A percentile compares a stretch with the other conserved stretches of the same genome.
Conservation (phyloP, 2,329 filamentous ascomycete genomes). For the Calonectria hawksworthii region DNA sequence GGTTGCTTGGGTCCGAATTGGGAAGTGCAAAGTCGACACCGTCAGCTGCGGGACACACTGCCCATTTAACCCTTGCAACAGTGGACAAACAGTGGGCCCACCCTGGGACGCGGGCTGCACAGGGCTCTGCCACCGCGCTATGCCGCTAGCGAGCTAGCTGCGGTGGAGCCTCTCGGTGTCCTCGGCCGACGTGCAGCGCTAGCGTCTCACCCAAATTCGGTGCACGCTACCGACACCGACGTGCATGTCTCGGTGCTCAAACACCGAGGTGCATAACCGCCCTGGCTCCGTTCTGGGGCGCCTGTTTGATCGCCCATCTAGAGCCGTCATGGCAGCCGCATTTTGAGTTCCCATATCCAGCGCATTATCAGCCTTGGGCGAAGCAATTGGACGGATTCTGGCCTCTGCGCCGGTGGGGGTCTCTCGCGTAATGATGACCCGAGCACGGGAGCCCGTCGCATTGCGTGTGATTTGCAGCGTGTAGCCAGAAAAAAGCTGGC, state of each 20-base stretch:
- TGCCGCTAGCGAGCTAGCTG: neutral
- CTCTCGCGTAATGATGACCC: neutral
- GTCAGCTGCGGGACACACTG: slow-evolving; percentile 6
- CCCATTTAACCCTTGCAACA: neutral
- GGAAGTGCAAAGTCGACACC: neutral
- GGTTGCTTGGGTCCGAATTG: slow-evolving; percentile 8
- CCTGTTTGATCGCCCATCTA: slow-evolving; percentile 1
- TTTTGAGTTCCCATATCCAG: neutral
- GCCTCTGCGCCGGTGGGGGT: neutral
- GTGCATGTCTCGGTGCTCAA: slow-evolving; percentile 24
- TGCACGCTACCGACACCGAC: slow-evolving; percentile 15
- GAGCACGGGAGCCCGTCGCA: neutral
- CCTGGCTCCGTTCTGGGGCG: slow-evolving; percentile 8
- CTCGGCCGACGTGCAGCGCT: slow-evolving; percentile 19
- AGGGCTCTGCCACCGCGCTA: neutral
- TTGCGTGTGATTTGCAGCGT: neutral
- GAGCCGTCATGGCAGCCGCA: neutral
- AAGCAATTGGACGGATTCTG: slow-evolving; percentile 4
- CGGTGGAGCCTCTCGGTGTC: slow-evolving; percentile 4
- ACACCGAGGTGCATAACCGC: slow-evolving; percentile 28
- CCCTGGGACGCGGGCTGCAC: no score
- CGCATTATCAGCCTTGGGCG: slow-evolving; percentile 1
- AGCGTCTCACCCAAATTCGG: slow-evolving; percentile 16
- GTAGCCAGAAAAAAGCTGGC: no score
- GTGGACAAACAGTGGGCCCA: neutral